Evolutionary conservation across 805 yeast species (phyloP), one percentile per base, ranked within the genome.

Genomic region (Phaffomyces opuntiae): DNA sequence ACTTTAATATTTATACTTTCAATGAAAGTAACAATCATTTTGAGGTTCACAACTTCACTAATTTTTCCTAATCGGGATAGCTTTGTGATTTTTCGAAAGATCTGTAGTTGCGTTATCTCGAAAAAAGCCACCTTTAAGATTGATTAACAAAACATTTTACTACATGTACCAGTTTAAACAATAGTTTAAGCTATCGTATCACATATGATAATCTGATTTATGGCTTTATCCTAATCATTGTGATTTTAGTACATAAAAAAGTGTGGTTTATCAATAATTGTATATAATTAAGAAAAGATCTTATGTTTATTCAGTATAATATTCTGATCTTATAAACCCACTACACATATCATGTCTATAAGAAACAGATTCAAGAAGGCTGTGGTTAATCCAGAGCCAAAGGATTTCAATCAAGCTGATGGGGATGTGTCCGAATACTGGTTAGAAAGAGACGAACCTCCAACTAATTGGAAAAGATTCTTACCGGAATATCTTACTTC

Each of bases 401-500:
- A 16, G 14, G 40, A 38, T 27, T 38, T 26, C 25, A 27, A n/a
- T 27, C 24, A 9, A 5, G 40, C 32, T 24, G 40, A 27, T 26
- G 32, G 32, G 9, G 33, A 27, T 16, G 40, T 27, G 16, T 16
- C 21, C 1, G 40, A 38, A 9, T 38, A 38, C 7, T 32, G 36
- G 43, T 19, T 47, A 14, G 9, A 42, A 38, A 47, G 49, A 39
- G 48, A 40, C 11, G 42, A 41, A 9, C 48, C 49, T n/a, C 17
- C 21, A 17, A 44, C 48, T 4, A 44, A 48, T 21, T 44, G 50
- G 49, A 45, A 45, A 21, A 45, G 43, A 38, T 37, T 25, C 27
- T 19, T 48, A 13, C 52, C 52, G 14, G 50, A 49, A 32, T 49
- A 49, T 17, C 33, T 49, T 7, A 31, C 34, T 1, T 49, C 52